Evolutionary conservation across 2,329 filamentous ascomycete genomes (phyloP), one percentile per base, ranked within the genome.

Genomic region (Pseudogymnoascus sp.): DNA sequence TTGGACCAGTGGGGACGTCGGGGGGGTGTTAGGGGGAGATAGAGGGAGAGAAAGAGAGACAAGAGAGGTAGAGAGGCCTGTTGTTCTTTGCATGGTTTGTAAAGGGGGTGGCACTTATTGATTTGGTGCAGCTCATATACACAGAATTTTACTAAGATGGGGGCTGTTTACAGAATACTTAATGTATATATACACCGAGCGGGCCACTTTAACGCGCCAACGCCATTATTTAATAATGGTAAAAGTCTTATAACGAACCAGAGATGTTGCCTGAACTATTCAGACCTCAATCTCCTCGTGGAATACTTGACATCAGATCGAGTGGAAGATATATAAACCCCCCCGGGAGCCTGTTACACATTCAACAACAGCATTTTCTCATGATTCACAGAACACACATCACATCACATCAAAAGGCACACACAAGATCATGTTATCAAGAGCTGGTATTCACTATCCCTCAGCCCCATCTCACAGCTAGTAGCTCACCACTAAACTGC

Each of bases 1-100:
- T 58, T 9, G 76, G 76, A 1, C 64, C 67, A 8, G 68, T 68
- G 6, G 77, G 38, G 16, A 41, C 38, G 16, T 41, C 38, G 4
- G 38, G 38, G 7, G 16, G 16, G 1, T 41, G 38, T 4, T 41
- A 41, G 38, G 8, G 38, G 16, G 4, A 3, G 28, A 21, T 2
- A 21, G 16, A 41, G 38, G 8, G 38, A 16, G 4, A 9, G 28
- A 23, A 4, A 23, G 18, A 2, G 18, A 18, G 18, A 2, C 16
- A 16, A 23, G 21, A 23, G 21, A 4, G 21, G 4, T 2, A 23
- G 21, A 23, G 21, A 23, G 28, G 28, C 2, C 21, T 41, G 6
- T 11, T 31, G 28, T 38, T 8, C 5, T 18, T 40, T 40, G 38
- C 18, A 40, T 16, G 4, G 21, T 41, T 41, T 41, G 38, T 21